Percentiles rank a stretch among this genome's conserved stretches.
Conservation (phyloP, 306 rosid genomes). For the Quercus glauca region DNA sequence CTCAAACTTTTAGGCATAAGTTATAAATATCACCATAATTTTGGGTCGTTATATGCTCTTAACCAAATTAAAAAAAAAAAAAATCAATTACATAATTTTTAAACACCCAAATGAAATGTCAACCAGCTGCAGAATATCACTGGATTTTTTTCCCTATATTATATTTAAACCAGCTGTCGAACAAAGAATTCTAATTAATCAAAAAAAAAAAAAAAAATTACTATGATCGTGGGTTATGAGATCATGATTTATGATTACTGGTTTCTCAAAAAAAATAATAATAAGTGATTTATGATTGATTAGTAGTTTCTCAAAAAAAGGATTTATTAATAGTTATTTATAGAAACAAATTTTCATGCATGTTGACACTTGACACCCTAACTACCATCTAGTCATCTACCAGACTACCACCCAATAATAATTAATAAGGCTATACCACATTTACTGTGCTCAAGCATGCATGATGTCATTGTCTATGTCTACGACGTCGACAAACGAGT, state of each 20-base stretch:
- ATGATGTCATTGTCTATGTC: background rate
- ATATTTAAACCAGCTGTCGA: background rate
- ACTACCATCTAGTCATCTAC: background rate
- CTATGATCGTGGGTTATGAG: background rate
- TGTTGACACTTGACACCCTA: conserved; percentile 21
- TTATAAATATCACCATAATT: too few species aligned
- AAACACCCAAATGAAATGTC: background rate
- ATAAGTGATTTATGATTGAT: too few species aligned
- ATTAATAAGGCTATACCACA: background rate
- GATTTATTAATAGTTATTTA: background rate
- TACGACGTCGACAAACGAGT: background rate
- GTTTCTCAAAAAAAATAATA: too few species aligned
- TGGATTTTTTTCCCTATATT: background rate
- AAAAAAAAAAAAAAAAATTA: background rate
- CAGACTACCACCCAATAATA: conserved; percentile 5
- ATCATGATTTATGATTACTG: background rate
- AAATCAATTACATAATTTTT: background rate
- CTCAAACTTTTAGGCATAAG: too few species aligned
- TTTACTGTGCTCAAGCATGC: background rate
- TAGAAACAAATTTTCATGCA: conserved; percentile 7
- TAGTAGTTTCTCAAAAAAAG: too few species aligned
- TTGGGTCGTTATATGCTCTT: too few species aligned
- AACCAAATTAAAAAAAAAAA: too few species aligned
- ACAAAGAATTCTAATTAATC: background rate
- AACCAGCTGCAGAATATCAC: background rate